phyloP scores from a whole-genome alignment of 805 yeast species.

The Barnettozyma wickerhamii region DNA sequence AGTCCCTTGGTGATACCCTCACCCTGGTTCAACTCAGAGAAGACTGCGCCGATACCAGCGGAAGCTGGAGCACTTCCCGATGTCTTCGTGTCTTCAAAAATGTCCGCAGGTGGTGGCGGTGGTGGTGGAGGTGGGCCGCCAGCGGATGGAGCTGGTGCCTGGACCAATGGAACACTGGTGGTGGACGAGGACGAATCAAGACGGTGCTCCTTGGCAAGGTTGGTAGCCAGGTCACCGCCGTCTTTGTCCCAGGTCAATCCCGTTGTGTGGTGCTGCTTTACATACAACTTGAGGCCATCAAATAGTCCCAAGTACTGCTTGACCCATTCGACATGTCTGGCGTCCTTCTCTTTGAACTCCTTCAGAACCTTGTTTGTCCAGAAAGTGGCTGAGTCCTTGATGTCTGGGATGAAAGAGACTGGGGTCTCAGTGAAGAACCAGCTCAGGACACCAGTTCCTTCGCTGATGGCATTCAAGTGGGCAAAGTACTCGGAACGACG shows the following conservation, averaged over 20 bases:
- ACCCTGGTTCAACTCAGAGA: constrained; percentile 87
- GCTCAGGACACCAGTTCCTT: constrained; percentile 85
- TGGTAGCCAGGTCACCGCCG: constrained; percentile 26
- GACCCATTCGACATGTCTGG: constrained; percentile 78
- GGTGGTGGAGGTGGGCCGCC: constrained; percentile 94
- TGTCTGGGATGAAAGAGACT: constrained; percentile 69
- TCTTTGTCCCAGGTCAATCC: constrained; percentile 75
- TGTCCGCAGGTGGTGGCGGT: constrained; percentile 83
- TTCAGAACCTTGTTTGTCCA: constrained; percentile 91
- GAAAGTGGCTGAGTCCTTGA: constrained; percentile 87
- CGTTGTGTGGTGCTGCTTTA: constrained; percentile 71
- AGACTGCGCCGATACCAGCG: constrained; percentile 81
- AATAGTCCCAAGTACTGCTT: constrained; percentile 56
- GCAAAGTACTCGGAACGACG: constrained; percentile 61
- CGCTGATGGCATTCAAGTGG: constrained; percentile 79
- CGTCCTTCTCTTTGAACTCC: constrained; percentile 71
- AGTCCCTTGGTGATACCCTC: constrained; percentile 77
- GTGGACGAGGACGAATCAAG: constrained; percentile 28
- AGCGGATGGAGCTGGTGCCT: constrained; percentile 90
- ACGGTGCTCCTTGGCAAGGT: neutral
- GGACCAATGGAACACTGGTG: constrained; percentile 48
- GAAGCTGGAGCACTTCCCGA: constrained; percentile 23
- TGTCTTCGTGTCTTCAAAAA: constrained; percentile 41
- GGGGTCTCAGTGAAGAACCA: constrained; percentile 86
- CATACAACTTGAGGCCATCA: constrained; percentile 67